A percentile compares a stretch with the other conserved stretches of the same genome.
phyloP scores from a whole-genome alignment of 2,329 filamentous ascomycete genomes.

The Fusarium sp. region DNA sequence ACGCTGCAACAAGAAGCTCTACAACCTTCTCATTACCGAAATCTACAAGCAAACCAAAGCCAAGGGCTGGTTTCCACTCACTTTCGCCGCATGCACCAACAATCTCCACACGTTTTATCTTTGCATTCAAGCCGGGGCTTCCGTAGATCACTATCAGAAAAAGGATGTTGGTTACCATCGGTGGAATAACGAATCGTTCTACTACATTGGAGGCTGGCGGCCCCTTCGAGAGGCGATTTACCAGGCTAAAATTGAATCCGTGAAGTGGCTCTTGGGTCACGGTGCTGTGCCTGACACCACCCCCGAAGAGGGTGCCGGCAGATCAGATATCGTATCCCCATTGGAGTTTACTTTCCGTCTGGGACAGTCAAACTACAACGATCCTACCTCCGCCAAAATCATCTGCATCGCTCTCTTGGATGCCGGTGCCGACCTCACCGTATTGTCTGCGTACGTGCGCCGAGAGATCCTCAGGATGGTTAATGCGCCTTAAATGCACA shows the following conservation, averaged over 20 bases:
- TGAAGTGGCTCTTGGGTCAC: constrained; percentile 3
- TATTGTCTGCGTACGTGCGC: not conserved
- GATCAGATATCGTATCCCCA: no score
- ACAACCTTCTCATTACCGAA: not conserved
- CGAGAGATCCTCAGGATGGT: not conserved
- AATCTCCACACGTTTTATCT: not conserved
- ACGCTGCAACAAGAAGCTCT: not conserved
- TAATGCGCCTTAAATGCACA: not conserved
- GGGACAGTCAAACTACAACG: not conserved
- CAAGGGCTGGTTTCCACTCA: not conserved
- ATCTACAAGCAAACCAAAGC: not conserved
- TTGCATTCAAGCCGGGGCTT: not conserved
- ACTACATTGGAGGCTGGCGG: not conserved
- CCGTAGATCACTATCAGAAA: not conserved
- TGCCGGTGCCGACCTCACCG: not conserved
- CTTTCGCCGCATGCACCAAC: not conserved
- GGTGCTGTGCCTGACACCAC: not conserved
- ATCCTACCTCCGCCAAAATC: not conserved
- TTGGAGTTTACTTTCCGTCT: no score
- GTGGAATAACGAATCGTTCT: not conserved
- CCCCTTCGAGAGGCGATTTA: not conserved
- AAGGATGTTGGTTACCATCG: not conserved
- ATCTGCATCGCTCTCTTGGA: not conserved
- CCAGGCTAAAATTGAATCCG: not conserved
- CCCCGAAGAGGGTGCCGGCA: not conserved